Conservation (phyloP, 192 early-diverging fungal species). For the Entomortierella chlamydospora region DNA sequence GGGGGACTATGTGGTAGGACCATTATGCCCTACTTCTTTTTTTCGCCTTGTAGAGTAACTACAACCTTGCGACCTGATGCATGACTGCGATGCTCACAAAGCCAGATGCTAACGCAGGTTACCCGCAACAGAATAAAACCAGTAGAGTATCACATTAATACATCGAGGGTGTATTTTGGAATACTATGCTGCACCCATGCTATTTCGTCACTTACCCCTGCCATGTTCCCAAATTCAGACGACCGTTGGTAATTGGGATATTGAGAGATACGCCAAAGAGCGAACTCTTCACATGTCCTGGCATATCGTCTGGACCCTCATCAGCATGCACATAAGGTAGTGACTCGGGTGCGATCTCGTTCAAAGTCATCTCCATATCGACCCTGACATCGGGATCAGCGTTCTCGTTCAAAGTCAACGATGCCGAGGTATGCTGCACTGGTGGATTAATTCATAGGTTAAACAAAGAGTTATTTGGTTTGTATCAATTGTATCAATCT, state of each 20-base stretch:
- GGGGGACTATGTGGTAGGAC: no score
- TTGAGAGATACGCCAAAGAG: slow-evolving; percentile 86
- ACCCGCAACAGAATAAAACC: not conserved
- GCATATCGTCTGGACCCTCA: slow-evolving; percentile 93
- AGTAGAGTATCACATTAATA: no score
- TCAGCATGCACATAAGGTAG: slow-evolving; percentile 83
- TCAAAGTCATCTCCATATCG: slow-evolving; percentile 90
- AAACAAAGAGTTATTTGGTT: no score
- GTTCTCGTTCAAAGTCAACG: slow-evolving; percentile 91
- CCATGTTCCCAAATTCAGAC: slow-evolving; percentile 85
- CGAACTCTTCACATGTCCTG: slow-evolving; percentile 88
- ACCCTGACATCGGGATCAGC: slow-evolving; percentile 78
- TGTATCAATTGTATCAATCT: no score
- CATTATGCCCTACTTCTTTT: slow-evolving; percentile 55
- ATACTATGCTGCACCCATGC: no score
- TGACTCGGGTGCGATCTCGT: slow-evolving; percentile 85
- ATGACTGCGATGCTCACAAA: slow-evolving; percentile 78
- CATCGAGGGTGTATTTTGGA: no score
- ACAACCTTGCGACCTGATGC: slow-evolving; percentile 72
- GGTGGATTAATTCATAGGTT: not conserved
- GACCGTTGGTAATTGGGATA: slow-evolving; percentile 87
- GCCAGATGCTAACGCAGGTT: slow-evolving; percentile 66
- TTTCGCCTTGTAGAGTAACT: slow-evolving; percentile 83
- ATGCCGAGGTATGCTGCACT: slow-evolving; percentile 93
- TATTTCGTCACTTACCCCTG: slow-evolving; percentile 68